Conservation (phyloP, 1,139 yeast genomes). For the Lodderomyces oxycetoniae region DNA sequence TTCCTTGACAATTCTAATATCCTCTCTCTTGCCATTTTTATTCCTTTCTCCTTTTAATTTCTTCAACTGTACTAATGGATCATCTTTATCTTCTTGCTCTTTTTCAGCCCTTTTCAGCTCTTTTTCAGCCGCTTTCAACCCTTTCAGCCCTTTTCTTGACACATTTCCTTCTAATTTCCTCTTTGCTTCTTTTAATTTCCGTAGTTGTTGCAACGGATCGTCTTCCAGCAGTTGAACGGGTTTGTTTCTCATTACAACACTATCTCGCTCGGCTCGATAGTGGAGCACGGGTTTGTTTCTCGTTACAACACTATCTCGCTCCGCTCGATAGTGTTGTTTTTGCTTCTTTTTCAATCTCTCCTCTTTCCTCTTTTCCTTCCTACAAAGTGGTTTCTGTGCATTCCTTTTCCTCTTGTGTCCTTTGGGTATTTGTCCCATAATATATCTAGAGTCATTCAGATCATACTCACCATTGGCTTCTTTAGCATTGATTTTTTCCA, state of each 20-base stretch:
- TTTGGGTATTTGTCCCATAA: slow-evolving; percentile 17
- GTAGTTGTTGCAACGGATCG: slow-evolving; percentile 1
- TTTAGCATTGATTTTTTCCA: slow-evolving; percentile 56
- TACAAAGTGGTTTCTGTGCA: slow-evolving; percentile 17
- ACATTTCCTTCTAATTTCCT: too few species aligned
- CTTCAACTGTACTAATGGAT: slow-evolving; percentile 22
- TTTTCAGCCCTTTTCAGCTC: too few species aligned
- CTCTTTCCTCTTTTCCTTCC: slow-evolving; percentile 57
- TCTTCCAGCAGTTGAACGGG: neutral
- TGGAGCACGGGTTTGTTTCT: slow-evolving; percentile 4
- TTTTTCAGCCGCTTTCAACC: neutral
- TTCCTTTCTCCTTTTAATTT: slow-evolving; percentile 19
- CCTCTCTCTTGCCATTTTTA: slow-evolving; percentile 18
- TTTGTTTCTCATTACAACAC: slow-evolving; percentile 7
- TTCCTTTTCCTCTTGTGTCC: slow-evolving; percentile 26
- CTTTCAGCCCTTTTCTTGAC: neutral
- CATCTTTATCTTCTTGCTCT: slow-evolving; percentile 15
- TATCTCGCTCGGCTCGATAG: too few species aligned
- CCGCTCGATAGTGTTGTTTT: slow-evolving; percentile 18
- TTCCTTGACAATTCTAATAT: slow-evolving; percentile 22
- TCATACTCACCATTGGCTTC: slow-evolving; percentile 29
- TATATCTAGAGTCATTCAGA: slow-evolving; percentile 28
- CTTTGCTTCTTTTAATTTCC: neutral
- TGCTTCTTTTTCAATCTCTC: slow-evolving; percentile 51
- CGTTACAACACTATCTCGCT: too few species aligned